These are phyloP conservation scores for Fusarium sp. DNA, from an alignment of 2,329 filamentous ascomycete genomes.

Conservation along the genomic window DNA sequence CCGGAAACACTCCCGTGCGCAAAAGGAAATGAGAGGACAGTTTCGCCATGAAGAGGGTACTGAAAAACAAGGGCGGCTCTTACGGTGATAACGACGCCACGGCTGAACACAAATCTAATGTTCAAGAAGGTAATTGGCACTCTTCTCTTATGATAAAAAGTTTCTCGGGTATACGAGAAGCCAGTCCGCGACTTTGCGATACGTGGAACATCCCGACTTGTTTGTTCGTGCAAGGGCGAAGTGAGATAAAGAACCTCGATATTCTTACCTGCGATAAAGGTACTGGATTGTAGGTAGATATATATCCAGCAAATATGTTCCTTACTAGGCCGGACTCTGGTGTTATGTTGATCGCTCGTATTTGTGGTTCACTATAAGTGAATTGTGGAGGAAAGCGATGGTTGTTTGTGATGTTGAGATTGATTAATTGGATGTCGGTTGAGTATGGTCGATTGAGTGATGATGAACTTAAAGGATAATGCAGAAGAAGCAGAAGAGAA, in stretches of 20 bases:
- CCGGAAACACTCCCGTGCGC: neutral
- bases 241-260: neutral
- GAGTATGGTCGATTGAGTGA: neutral
- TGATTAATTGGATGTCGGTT: neutral
- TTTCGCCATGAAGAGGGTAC: neutral
- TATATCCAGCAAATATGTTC: neutral
- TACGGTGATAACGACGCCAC: conserved; percentile 5
- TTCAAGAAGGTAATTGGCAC: neutral
- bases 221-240: neutral
- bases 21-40: neutral
- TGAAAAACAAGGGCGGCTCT: neutral
- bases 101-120: neutral
- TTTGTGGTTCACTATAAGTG: neutral
- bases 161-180: neutral
- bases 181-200: neutral
- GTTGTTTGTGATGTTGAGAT: conserved; percentile 4
- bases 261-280: conserved; percentile 5
- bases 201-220: neutral
- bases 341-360: neutral
- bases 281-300: neutral
- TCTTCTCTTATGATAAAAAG: neutral
- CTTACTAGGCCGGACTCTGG: neutral
- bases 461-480: neutral
- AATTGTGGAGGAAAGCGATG: neutral
- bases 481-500: neutral